Conservation (phyloP, 352 stramenopile genomes). For the Phytophthora crassamura region DNA sequence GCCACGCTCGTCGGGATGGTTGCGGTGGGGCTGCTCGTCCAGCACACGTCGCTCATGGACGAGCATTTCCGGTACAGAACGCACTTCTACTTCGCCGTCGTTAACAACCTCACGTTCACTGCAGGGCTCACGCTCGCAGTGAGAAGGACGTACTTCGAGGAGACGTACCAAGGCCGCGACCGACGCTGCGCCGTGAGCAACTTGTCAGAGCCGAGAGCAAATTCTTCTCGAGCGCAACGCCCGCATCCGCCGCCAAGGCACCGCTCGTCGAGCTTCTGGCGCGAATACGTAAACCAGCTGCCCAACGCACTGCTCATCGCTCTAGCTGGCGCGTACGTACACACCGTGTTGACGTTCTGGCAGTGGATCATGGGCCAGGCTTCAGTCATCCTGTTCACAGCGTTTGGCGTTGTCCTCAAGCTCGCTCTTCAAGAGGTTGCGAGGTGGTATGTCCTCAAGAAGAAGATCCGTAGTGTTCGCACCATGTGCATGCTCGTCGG, state of each 20-base stretch:
- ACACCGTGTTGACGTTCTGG: conserved; percentile 23
- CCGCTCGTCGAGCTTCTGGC: conserved; percentile 3
- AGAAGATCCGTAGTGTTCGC: conserved; percentile 39
- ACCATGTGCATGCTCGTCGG: conserved; percentile 51
- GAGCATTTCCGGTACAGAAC: conserved; percentile 22
- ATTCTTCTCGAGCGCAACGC: not conserved
- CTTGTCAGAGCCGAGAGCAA: not conserved
- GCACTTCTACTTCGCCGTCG: conserved; percentile 41
- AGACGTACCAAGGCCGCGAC: conserved; percentile 27
- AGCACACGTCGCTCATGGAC: conserved; percentile 18
- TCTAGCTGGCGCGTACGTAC: conserved; percentile 34
- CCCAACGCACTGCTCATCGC: conserved; percentile 11
- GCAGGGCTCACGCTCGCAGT: conserved; percentile 18
- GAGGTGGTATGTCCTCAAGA: conserved; percentile 33
- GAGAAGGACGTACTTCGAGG: conserved; percentile 26
- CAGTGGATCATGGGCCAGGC: conserved; percentile 5
- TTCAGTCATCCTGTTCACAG: conserved; percentile 24
- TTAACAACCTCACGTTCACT: conserved; percentile 28
- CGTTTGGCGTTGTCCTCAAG: conserved; percentile 40
- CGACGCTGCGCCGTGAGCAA: conserved; percentile 10
- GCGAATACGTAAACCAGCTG: conserved; percentile 11
- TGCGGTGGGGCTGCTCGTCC: conserved; percentile 15
- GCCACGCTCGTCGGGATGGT: conserved; percentile 10
- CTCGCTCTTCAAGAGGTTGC: conserved; percentile 42
- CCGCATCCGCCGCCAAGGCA: conserved; percentile 9